phyloP scores from a whole-genome alignment of 129 eudicot genomes.

The Lonicera japonica region DNA sequence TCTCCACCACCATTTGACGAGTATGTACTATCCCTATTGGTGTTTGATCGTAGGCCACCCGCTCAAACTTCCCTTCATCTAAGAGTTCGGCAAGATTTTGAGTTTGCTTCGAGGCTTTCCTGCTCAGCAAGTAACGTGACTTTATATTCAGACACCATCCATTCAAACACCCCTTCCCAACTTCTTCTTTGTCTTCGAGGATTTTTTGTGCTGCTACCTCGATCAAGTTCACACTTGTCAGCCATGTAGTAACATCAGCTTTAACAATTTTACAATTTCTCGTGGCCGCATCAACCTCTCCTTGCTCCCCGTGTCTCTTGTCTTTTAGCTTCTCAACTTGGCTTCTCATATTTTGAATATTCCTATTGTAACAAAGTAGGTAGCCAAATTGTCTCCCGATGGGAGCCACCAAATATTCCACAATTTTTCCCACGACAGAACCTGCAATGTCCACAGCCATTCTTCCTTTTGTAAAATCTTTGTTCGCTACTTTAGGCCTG shows the following conservation, averaged over 20 bases:
- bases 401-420: not conserved
- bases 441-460: not conserved
- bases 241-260: slow-evolving; percentile 5
- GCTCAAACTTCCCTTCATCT: not conserved
- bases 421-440: no score
- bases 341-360: slow-evolving; percentile 1
- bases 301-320: not conserved
- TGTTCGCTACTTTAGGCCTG: not conserved
- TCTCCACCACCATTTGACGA: not conserved
- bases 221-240: not conserved
- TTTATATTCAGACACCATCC: slow-evolving; percentile 1
- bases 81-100: not conserved
- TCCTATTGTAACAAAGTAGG: slow-evolving; percentile 8
- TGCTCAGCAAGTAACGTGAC: slow-evolving; percentile 14
- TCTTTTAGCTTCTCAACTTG: not conserved
- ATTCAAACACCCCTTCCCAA: not conserved
- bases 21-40: not conserved
- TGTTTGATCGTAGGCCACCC: not conserved
- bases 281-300: not conserved
- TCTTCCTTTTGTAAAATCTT: not conserved
- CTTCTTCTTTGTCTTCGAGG: not conserved
- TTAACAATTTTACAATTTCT: slow-evolving; percentile 1
- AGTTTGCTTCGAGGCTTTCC: slow-evolving; percentile 1
- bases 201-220: not conserved
- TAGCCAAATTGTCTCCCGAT: not conserved